These are phyloP conservation scores for Hevea brasiliensis DNA, from an alignment of 345 rosid genomes.

Conservation along the genomic window DNA sequence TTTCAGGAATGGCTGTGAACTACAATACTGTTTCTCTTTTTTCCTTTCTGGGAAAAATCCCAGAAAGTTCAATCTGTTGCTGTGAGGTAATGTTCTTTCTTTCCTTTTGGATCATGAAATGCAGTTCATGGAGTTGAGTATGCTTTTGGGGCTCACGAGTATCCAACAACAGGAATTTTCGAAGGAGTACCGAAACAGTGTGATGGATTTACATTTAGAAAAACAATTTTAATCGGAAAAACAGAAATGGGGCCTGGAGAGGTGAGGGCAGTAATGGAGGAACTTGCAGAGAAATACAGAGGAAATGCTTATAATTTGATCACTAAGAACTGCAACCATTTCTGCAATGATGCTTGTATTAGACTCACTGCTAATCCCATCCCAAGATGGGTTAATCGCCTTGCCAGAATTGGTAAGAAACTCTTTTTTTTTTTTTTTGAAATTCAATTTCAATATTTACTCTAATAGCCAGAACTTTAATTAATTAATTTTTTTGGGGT, in stretches of 20 bases:
- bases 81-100: no score
- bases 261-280: slow-evolving; percentile 79
- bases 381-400: slow-evolving; percentile 95
- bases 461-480: no score
- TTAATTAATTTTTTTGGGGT: not conserved
- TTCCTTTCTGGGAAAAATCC: no score
- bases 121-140: slow-evolving; percentile 93
- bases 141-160: slow-evolving; percentile 97
- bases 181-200: slow-evolving; percentile 92
- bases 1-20: not conserved
- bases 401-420: slow-evolving; percentile 86
- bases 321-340: slow-evolving; percentile 96
- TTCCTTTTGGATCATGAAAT: not conserved
- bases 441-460: no score
- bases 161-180: slow-evolving; percentile 87
- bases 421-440: no score
- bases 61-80: no score
- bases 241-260: slow-evolving; percentile 64
- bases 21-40: not conserved
- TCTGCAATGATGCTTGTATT: slow-evolving; percentile 84
- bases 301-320: slow-evolving; percentile 92
- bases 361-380: slow-evolving; percentile 77
- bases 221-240: slow-evolving; percentile 80
- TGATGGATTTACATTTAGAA: slow-evolving; percentile 85
- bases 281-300: slow-evolving; percentile 61